Conservation (phyloP, 306 rosid species). For the Prunus mongolica region DNA sequence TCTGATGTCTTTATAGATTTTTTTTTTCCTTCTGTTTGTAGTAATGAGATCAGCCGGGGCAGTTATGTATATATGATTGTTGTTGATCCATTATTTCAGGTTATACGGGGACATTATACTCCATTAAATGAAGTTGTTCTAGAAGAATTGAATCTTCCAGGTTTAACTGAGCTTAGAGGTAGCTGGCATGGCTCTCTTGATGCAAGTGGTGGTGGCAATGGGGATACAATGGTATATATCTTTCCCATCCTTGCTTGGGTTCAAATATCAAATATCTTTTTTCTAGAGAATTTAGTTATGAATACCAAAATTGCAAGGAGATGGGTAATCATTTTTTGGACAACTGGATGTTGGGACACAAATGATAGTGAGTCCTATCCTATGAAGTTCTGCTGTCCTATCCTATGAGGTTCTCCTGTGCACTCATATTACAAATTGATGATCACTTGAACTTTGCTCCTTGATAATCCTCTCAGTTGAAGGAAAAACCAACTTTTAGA, state of each 20-base stretch:
- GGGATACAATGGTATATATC: conserved; percentile 77
- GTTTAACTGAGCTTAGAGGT: conserved; percentile 83
- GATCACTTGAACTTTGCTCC: background rate
- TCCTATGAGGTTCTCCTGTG: background rate
- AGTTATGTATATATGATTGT: background rate
- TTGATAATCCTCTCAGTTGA: conserved; percentile 1
- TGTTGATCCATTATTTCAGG: conserved; percentile 43
- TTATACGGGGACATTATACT: conserved; percentile 49
- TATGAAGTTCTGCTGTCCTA: background rate
- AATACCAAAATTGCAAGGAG: background rate
- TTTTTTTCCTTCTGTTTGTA: background rate
- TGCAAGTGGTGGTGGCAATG: conserved; percentile 98
- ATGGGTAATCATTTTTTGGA: background rate
- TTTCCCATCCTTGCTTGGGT: conserved; percentile 16
- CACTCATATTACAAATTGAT: background rate
- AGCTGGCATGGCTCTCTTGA: conserved; percentile 86
- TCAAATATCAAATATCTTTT: conserved; percentile 1
- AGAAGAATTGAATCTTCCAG: conserved; percentile 76
- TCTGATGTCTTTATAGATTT: background rate
- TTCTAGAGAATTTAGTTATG: background rate
- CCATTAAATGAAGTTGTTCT: conserved; percentile 53
- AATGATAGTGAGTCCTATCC: background rate
- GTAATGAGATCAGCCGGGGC: background rate
- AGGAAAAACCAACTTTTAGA: conserved; percentile 1
- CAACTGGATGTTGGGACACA: conserved; percentile 3